A percentile compares a stretch with the other conserved stretches of the same genome.
Conservation (phyloP, 805 yeast genomes). For the Kuraishia piskuri region DNA sequence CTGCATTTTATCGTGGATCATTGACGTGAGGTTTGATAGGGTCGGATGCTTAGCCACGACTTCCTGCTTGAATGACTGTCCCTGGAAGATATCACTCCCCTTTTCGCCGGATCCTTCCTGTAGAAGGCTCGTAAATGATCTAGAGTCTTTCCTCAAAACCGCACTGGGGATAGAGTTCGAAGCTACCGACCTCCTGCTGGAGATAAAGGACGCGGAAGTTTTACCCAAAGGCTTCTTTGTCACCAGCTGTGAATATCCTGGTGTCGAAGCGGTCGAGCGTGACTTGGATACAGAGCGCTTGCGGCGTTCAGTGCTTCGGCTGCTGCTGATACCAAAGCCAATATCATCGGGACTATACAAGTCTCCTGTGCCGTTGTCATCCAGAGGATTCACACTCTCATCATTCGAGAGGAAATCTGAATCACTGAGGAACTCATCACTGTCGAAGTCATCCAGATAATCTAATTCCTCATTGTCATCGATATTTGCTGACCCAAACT, state of each 20-base stretch:
- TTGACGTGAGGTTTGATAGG: constrained; percentile 30
- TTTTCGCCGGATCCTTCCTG: neutral
- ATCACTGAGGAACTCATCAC: constrained; percentile 19
- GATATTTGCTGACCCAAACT: constrained; percentile 2
- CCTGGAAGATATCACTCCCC: neutral
- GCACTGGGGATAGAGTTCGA: neutral
- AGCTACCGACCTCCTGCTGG: neutral
- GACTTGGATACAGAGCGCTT: neutral
- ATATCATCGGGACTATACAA: neutral
- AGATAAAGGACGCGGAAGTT: neutral
- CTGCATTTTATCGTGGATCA: constrained; percentile 30
- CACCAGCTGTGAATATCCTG: neutral
- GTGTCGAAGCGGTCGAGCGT: neutral
- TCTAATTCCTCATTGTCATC: constrained; percentile 17
- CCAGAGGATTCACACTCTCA: neutral
- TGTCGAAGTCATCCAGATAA: constrained; percentile 15
- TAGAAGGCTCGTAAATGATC: constrained; percentile 5
- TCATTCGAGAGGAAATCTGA: constrained; percentile 16
- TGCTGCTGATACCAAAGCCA: neutral
- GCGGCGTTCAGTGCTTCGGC: neutral
- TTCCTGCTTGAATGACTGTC: neutral
- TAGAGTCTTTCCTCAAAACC: constrained; percentile 8
- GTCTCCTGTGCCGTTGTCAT: neutral
- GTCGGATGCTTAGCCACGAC: constrained; percentile 1
- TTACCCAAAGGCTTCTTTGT: neutral